phyloP scores from a whole-genome alignment of 495 filamentous ascomycete species.

The Oidiodendron maius region DNA sequence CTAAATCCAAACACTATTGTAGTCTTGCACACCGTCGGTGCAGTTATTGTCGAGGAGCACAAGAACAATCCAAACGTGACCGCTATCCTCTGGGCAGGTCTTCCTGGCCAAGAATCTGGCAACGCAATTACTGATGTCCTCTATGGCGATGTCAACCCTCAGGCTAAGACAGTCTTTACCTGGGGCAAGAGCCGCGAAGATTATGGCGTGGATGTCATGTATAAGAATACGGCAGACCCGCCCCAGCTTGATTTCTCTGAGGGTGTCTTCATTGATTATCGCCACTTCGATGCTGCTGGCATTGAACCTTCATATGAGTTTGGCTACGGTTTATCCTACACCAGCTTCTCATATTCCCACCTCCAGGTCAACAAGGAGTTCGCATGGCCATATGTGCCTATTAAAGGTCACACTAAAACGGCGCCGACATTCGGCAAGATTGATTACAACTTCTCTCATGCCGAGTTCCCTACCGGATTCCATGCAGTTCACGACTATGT shows the following conservation, averaged over 20 bases:
- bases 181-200: constrained; percentile 67
- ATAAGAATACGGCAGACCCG: constrained; percentile 65
- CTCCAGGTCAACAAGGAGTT: constrained; percentile 53
- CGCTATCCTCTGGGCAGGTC: constrained; percentile 87
- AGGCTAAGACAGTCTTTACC: constrained; percentile 83
- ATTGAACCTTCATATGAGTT: constrained; percentile 84
- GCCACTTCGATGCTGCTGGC: constrained; percentile 71
- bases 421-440: constrained; percentile 67
- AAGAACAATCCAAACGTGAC: constrained; percentile 87
- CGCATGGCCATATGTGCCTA: constrained; percentile 50
- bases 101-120: constrained; percentile 89
- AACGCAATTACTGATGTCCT: constrained; percentile 88
- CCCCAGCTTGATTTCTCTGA: constrained; percentile 82
- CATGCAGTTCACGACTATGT: constrained; percentile 51
- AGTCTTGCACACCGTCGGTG: constrained; percentile 78
- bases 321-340: constrained; percentile 86
- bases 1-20: constrained; percentile 88
- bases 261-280: constrained; percentile 92
- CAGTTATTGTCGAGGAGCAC: constrained; percentile 73
- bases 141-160: constrained; percentile 83
- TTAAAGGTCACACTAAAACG: constrained; percentile 56
- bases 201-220: constrained; percentile 72
- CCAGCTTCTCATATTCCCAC: constrained; percentile 75
- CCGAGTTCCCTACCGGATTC: constrained; percentile 66
- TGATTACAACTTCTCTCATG: constrained; percentile 55